Evolutionary conservation across 805 yeast genomes (phyloP).

Genomic region (Brettanomyces sp.): DNA sequence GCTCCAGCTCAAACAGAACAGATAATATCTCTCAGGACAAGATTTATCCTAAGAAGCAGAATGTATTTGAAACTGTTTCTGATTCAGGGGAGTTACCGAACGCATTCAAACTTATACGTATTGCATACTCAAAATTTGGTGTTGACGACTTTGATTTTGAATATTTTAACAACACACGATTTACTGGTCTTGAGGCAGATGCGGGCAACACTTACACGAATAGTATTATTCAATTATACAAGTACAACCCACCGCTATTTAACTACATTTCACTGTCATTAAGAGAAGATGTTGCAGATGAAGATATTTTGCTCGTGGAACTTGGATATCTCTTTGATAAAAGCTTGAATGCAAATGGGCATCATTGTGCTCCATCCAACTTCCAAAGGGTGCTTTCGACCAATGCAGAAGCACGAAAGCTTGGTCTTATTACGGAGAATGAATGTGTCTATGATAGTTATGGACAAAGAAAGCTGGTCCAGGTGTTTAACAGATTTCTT

Average conservation of each 20-base stretch:
- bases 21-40: constrained; percentile 1
- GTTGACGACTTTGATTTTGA: constrained; percentile 90
- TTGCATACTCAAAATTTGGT: constrained; percentile 82
- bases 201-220: constrained; percentile 72
- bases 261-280: constrained; percentile 52
- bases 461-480: constrained; percentile 36
- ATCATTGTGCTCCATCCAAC: constrained; percentile 74
- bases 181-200: constrained; percentile 85
- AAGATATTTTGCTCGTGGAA: constrained; percentile 57
- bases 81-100: constrained; percentile 47
- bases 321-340: constrained; percentile 86
- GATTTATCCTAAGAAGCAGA: constrained; percentile 6
- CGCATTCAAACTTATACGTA: constrained; percentile 65
- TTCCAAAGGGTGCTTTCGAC: constrained; percentile 48
- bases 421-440: constrained; percentile 46
- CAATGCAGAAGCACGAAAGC: constrained; percentile 38
- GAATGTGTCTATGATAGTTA: constrained; percentile 34
- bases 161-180: constrained; percentile 64
- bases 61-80: constrained; percentile 24
- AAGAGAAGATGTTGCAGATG: constrained; percentile 40
- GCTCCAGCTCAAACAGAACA: not conserved
- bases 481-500: constrained; percentile 51
- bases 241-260: constrained; percentile 68
- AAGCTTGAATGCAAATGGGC: constrained; percentile 74
- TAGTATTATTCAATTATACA: constrained; percentile 67